A percentile compares a stretch with the other conserved stretches of the same genome.
Conservation (phyloP, 176 grass and related monocot species). For the Luzula sylvatica region DNA sequence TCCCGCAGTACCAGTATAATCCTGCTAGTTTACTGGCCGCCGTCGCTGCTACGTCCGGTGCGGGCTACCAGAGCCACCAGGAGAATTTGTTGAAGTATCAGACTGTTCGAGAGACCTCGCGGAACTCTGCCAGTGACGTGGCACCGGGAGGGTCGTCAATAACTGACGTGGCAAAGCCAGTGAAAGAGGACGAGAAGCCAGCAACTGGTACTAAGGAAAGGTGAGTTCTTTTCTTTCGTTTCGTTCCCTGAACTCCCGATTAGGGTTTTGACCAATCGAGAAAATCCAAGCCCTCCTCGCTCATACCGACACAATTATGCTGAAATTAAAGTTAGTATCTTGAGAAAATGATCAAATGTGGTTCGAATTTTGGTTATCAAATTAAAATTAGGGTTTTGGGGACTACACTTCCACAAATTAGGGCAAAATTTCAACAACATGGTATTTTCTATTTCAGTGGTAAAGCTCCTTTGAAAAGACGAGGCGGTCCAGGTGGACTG, state of each 20-base stretch:
- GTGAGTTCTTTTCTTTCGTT: constrained; percentile 22
- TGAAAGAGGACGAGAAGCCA: background rate
- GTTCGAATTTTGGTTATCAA: too few species aligned
- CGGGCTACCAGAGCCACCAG: constrained; percentile 30
- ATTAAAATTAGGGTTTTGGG: constrained; percentile 16
- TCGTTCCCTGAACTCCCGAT: background rate
- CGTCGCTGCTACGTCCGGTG: background rate
- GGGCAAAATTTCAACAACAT: too few species aligned
- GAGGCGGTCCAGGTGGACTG: constrained; percentile 80
- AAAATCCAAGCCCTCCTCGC: too few species aligned
- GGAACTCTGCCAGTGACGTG: background rate
- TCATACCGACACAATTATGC: too few species aligned
- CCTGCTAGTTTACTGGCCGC: constrained; percentile 2
- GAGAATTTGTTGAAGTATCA: constrained; percentile 16
- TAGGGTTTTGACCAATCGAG: background rate
- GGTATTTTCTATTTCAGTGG: too few species aligned
- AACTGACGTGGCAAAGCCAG: background rate
- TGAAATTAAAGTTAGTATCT: background rate
- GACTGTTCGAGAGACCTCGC: background rate
- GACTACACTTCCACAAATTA: background rate
- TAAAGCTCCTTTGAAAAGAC: constrained; percentile 71
- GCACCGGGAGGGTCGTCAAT: background rate
- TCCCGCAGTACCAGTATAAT: constrained; percentile 46
- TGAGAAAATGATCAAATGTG: too few species aligned
- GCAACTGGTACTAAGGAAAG: constrained; percentile 27